These are phyloP conservation scores for Diaporthe eres DNA, from an alignment of 2,329 filamentous ascomycete genomes.

Conservation along the genomic window DNA sequence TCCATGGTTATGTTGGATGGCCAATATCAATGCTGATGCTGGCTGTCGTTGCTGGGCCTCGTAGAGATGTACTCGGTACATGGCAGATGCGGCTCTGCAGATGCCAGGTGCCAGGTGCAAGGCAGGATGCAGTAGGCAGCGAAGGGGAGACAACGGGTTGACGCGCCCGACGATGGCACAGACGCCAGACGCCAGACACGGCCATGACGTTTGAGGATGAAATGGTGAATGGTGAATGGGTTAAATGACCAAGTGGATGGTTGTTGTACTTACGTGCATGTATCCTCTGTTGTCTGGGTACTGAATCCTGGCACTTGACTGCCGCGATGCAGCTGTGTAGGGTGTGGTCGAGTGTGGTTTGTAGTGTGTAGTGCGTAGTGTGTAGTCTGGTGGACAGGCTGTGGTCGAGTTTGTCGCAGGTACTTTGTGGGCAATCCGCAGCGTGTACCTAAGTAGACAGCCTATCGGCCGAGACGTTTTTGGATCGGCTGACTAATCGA, in stretches of 20 bases:
- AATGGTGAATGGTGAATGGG: not conserved
- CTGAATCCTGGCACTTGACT: not conserved
- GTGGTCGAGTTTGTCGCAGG: conserved; percentile 23
- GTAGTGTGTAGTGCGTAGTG: not conserved
- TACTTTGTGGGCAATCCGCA: conserved; percentile 9
- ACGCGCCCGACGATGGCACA: not conserved
- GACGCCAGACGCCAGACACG: not conserved
- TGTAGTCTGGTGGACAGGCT: not conserved
- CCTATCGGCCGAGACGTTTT: conserved; percentile 7
- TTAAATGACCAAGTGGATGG: not conserved
- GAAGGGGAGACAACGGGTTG: not conserved
- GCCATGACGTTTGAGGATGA: not conserved
- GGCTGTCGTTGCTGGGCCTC: not conserved
- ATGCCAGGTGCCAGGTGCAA: not conserved
- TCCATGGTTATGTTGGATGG: not conserved
- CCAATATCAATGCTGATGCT: conserved; percentile 6
- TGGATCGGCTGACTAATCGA: not conserved
- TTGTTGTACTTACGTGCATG: conserved; percentile 29
- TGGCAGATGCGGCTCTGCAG: conserved; percentile 37
- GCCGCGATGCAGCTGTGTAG: not conserved
- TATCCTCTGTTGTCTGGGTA: conserved; percentile 1
- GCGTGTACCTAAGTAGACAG: not conserved
- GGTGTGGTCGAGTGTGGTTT: not conserved
- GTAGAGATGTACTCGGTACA: conserved; percentile 28
- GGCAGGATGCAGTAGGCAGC: not conserved